Percentiles rank a stretch among this genome's conserved stretches.
Conservation (phyloP, 2,329 filamentous ascomycete species). For the Biscogniauxia sp. region DNA sequence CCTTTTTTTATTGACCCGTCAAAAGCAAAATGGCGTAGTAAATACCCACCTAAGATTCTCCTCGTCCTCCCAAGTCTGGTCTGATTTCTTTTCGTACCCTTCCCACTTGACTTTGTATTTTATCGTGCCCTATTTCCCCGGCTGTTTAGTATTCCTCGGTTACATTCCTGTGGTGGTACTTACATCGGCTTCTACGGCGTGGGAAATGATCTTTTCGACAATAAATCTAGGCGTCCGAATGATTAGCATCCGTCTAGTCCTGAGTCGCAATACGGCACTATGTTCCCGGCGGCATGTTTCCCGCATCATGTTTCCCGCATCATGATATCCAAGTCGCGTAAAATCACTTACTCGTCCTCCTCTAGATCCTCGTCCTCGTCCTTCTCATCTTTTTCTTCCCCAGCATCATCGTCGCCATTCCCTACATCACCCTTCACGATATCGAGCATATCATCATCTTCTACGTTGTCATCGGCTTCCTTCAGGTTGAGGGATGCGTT, state of each 20-base stretch:
- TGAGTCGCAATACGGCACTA: neutral
- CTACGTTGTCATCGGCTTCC: slow-evolving; percentile 19
- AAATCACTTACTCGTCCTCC: slow-evolving; percentile 26
- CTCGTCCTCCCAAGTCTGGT: slow-evolving; percentile 78
- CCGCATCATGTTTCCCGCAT: too few species aligned
- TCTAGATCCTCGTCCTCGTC: slow-evolving; percentile 36
- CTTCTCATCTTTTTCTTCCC: slow-evolving; percentile 35
- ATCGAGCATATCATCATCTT: slow-evolving; percentile 27
- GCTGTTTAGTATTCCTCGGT: neutral
- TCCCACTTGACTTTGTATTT: slow-evolving; percentile 79
- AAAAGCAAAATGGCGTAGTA: too few species aligned
- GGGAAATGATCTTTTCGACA: slow-evolving; percentile 70
- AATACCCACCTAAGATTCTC: slow-evolving; percentile 59
- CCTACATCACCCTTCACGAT: slow-evolving; percentile 15
- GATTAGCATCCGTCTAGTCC: slow-evolving; percentile 6
- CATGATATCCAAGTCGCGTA: too few species aligned
- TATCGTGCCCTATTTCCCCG: slow-evolving; percentile 43
- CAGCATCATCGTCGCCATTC: slow-evolving; percentile 27
- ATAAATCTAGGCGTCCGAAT: slow-evolving; percentile 53
- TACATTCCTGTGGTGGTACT: slow-evolving; percentile 16
- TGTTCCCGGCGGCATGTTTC: too few species aligned
- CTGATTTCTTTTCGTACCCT: slow-evolving; percentile 67
- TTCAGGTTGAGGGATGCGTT: slow-evolving; percentile 4
- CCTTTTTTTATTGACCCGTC: neutral
- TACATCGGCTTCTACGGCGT: slow-evolving; percentile 59